phyloP scores from a whole-genome alignment of 1,139 yeast genomes.

The Meyerozyma smithsonii region DNA sequence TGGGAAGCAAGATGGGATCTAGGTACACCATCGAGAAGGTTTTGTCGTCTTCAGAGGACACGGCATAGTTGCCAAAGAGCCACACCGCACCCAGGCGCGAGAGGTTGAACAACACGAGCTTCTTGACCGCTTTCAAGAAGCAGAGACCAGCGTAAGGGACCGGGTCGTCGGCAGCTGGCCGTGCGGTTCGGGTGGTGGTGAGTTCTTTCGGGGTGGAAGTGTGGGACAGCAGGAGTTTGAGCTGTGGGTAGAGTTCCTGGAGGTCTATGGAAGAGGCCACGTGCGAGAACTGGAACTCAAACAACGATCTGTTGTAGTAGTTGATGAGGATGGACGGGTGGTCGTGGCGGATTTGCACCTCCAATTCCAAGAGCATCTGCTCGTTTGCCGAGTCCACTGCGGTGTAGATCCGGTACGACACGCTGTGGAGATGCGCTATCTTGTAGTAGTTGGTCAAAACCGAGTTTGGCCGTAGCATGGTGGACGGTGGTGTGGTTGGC shows the following conservation, averaged over 20 bases:
- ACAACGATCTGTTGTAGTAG: conserved; percentile 57
- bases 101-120: conserved; percentile 45
- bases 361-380: conserved; percentile 52
- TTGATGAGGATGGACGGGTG: conserved; percentile 52
- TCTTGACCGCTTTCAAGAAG: conserved; percentile 58
- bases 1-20: conserved; percentile 52
- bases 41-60: conserved; percentile 14
- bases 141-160: conserved; percentile 48
- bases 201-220: conserved; percentile 3
- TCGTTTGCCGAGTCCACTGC: conserved; percentile 25
- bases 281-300: conserved; percentile 48
- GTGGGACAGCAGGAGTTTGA: conserved; percentile 13
- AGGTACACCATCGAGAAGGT: conserved; percentile 34
- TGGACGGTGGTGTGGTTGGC: background rate
- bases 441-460: conserved; percentile 38
- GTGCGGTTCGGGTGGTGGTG: conserved; percentile 5
- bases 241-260: conserved; percentile 11
- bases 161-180: conserved; percentile 17
- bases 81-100: conserved; percentile 35
- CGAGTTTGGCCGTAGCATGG: conserved; percentile 10
- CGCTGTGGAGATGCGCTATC: conserved; percentile 32
- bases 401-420: conserved; percentile 32
- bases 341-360: conserved; percentile 48
- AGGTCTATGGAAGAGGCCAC: conserved; percentile 12
- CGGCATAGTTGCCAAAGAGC: conserved; percentile 55